Base-by-base conservation (phyloP, 129 eudicot genomes). In the Helichrysum umbraculigerum region DNA sequence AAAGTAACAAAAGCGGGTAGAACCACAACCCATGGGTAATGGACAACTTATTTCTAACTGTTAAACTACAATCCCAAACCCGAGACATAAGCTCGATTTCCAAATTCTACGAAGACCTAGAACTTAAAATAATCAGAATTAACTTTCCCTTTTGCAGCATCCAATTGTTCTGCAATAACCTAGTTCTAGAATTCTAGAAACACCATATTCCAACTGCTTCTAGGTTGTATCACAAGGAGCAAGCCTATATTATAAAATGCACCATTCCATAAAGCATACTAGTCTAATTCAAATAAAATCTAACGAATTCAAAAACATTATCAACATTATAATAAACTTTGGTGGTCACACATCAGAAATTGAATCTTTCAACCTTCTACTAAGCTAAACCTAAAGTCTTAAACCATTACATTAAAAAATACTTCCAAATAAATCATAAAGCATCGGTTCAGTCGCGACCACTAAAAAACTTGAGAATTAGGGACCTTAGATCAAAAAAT, bases 131-230 rank as follows among this genome's bases (percentile, higher is more conserved):
- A 4, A 44, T 20, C 64, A 58, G 15, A 33, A 21, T 22, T 11
- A 9, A 4, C 8, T 47, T 11, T 5, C 29, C 50, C 70, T 17
- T 35, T 41, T 17, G 54, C 6, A 47, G 17, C 54, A 47, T 47
- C 54, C 5, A 47, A 47, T 17, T 47, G 54, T 47, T 12, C 54
- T 47, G 54, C 71, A 34, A 7, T 33, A 35, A 4, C 71, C 47
- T 66, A 66, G 71, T 35, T 34, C 30, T 33, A 35, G 71, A 66
- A 11, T 35, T 34, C 30, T 33, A 35, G 71, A 66, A 11, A 66
- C 17, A 66, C 15, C 2, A 66, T 34, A 66, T 66, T 35, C 50
- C 33, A 22, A 29, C 35, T 44, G 51, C 51, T 44, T 44, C 51
- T 44, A 44, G 11, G 51, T 44, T 44, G 51, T 44, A 10, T 9